phyloP scores from a whole-genome alignment of 2,329 filamentous ascomycete genomes.

The Colletotrichum lindemuthianum region DNA sequence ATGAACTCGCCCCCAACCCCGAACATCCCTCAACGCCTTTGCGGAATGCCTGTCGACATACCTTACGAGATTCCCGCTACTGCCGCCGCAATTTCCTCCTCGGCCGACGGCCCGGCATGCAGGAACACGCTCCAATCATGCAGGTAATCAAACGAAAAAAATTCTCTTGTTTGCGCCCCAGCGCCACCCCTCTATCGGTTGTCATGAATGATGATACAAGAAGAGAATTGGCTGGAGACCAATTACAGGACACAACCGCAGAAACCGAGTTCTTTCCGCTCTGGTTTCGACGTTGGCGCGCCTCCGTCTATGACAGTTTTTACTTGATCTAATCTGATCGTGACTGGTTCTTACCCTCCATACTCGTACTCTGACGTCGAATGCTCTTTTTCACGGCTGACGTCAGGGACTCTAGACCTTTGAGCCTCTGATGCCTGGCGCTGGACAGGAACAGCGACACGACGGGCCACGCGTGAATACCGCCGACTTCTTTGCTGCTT shows the following conservation, averaged over 20 bases:
- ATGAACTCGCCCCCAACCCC: constrained; percentile 30
- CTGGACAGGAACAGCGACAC: constrained; percentile 68
- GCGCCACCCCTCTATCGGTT: constrained; percentile 24
- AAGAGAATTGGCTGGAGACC: constrained; percentile 47
- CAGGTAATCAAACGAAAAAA: constrained; percentile 33
- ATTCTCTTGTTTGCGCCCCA: constrained; percentile 25
- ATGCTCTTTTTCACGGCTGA: constrained; percentile 33
- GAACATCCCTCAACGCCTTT: constrained; percentile 34
- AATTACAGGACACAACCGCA: constrained; percentile 38
- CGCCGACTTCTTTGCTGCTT: constrained; percentile 69
- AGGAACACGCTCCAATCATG: constrained; percentile 29
- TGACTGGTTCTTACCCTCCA: neutral
- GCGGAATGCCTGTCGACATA: constrained; percentile 22
- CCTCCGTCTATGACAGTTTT: constrained; percentile 55
- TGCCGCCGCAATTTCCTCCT: constrained; percentile 12
- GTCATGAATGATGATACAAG: constrained; percentile 53
- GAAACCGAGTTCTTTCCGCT: constrained; percentile 61
- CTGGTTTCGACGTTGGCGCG: constrained; percentile 57
- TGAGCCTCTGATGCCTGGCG: constrained; percentile 58
- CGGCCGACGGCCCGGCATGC: constrained; percentile 21
- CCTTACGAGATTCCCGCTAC: constrained; percentile 6
- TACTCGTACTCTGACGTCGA: constrained; percentile 4
- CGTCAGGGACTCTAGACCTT: constrained; percentile 56
- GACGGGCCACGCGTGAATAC: constrained; percentile 86
- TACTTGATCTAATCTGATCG: constrained; percentile 75